phyloP scores from a whole-genome alignment of 1,139 yeast species.

The Geotrichum carabidarum region DNA sequence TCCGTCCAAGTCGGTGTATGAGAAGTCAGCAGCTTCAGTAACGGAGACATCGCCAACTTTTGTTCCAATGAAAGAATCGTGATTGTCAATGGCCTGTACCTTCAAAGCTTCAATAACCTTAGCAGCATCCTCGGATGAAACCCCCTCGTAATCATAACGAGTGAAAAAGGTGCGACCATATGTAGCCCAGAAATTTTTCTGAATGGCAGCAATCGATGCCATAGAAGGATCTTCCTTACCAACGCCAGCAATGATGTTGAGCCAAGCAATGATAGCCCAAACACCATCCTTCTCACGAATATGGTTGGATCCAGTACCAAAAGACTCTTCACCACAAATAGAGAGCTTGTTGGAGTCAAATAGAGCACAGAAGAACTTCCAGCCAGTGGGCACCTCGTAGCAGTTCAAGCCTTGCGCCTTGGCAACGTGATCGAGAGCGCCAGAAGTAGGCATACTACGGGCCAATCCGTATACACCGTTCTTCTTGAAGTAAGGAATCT shows the following conservation, averaged over 20 bases:
- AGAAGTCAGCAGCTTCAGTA: conserved; percentile 83
- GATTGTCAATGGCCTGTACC: conserved; percentile 42
- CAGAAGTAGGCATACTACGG: conserved; percentile 97
- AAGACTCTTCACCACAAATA: conserved; percentile 96
- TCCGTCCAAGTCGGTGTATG: conserved; percentile 92
- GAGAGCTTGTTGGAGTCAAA: conserved; percentile 90
- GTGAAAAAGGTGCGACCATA: conserved; percentile 98
- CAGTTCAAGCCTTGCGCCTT: conserved; percentile 64
- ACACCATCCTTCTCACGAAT: conserved; percentile 96
- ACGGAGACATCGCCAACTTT: conserved; percentile 46
- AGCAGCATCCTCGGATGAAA: conserved; percentile 68
- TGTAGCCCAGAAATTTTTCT: conserved; percentile 78
- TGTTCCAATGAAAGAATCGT: conserved; percentile 44
- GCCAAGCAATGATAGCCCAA: conserved; percentile 98
- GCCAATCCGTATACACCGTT: conserved; percentile 90
- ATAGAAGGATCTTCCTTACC: conserved; percentile 47
- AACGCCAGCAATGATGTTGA: conserved; percentile 84
- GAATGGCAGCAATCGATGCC: conserved; percentile 72
- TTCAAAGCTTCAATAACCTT: conserved; percentile 59
- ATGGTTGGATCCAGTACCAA: conserved; percentile 97
- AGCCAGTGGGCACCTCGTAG: conserved; percentile 97
- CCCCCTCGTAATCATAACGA: conserved; percentile 89
- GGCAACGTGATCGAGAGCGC: conserved; percentile 91
- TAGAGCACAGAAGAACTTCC: conserved; percentile 96
- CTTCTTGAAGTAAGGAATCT: conserved; percentile 83